Evolutionary conservation across 176 grass and related monocot species (phyloP), one percentile per base, ranked within the genome.

Genomic region (Calamus simplicifolius): DNA sequence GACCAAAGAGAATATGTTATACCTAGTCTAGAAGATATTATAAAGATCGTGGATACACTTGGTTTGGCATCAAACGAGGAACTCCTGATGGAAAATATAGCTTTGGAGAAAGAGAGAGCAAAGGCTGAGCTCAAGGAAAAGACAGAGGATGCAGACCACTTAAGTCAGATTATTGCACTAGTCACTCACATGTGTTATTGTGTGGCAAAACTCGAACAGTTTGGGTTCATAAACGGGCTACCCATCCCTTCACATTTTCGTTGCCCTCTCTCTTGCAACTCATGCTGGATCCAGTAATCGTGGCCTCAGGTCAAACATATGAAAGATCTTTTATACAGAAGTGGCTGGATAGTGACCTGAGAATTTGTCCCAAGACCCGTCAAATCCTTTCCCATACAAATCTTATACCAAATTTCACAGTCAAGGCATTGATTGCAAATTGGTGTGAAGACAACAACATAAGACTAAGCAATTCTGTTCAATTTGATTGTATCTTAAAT

Each of bases 281-380:
- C 50, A 77, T 83, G 80, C 18, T 77, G 56, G 80, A 83, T 51
- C 80, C 80, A 0, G 74, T 83, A 57, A 83, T 83, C 61, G 38
- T 83, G 61, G 80, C 73, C 27, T 77, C 80, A 21, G 80, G 80
- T 25, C 80, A 83, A 62, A 83, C 80, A 69, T 83, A 68, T 59
- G 80, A 83, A 57, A 83, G 68, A 52, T 72, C 61, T 48, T 77
- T 72, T 43, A 83, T 83, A 73, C 73, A 83, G 19, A 77, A 78
- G 18, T 83, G 80, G 80, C 61, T 83, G 19, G 74, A 77, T 66
- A 77, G 62, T 61, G 74, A 74, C 29, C 64, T 77, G 14, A 61
- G 62, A 77, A 25, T 68, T 50, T 83, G 80, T 72, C 80, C 80
- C 18, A 77, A 54, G 52, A 83, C 69, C 21, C 49, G 35, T 19